Evolutionary conservation across 2,329 filamentous ascomycete species (phyloP), one percentile per base, ranked within the genome.

Genomic region (Diaporthe velutina): DNA sequence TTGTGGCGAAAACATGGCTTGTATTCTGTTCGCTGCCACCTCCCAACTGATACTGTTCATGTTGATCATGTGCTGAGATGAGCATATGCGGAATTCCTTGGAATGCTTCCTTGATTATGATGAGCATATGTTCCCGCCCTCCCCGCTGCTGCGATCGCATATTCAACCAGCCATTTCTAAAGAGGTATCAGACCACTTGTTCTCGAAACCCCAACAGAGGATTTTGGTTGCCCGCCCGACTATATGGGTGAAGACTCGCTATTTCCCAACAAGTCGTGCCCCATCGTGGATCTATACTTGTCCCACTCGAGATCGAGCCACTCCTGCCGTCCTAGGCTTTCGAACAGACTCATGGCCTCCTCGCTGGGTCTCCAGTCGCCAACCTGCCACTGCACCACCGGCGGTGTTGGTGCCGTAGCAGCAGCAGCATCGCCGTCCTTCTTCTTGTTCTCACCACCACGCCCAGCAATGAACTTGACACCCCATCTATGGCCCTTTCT

Each of bases 261-360:
- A 38, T 57, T 57, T n/a, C 54, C 54, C 30, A 57, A 19, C 54
- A 57, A 35, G 8, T 57, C 54, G 19, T 57, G 54, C 8, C 54
- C 30, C 54, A 30, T 30, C 19, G 54, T 57, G n/a, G 3, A 57
- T 57, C 54, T 57, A 57, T 57, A 57, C 30, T 38, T 57, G 54
- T 57, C 17, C 54, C 54, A 57, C 54, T 57, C 54, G 54, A 57
- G 54, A 57, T 35, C 54, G 30, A 57, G 30, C 54, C 54, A 57
- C 30, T 57, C 30, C 54, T 57, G 54, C 17, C 54, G 54, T 57
- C 54, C 54, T 35, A 57, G 54, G 54, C 30, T 38, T 57, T 57
- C 54, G 30, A 57, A 57, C 30, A 38, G 54, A 57, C 54, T 57
- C 54, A 57, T 57, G 30, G 38, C 54, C 8, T 57, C 54, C 54